Base-by-base conservation (phyloP, 768 basidiomycete genomes). In the Tricholoma terreum region DNA sequence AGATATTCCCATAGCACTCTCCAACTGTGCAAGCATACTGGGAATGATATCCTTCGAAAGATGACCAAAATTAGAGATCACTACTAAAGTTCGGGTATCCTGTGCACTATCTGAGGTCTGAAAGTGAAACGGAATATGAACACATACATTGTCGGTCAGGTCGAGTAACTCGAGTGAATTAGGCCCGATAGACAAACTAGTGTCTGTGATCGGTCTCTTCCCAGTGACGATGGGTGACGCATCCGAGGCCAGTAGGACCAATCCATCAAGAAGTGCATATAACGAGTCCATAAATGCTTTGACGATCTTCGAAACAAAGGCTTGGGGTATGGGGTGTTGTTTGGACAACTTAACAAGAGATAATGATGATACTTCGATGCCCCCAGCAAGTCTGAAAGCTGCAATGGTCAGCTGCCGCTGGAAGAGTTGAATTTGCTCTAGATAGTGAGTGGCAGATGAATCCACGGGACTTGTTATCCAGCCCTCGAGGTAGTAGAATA, bases 81-180 rank as follows among this genome's bases (percentile, higher is more conserved):
- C 92, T 38, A 98, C 76, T 14, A 99, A 79, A 46, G 95, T 78
- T 45, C 96, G 85, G 12, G 82, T 89, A 66, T 96, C 90, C 95
- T 97, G 60, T n/a, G 42, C 49, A 3, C 24, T 19, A 48, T 15
- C 22, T 52, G n/a, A 45, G 17, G 34, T 12, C 27, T 31, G 6
- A 52, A 7, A 40, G 49, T 48, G 8, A 43, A 51, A 46, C 38
- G 60, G 33, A 54, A 54, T 55, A 60, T 43, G 50, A 57, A 19
- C 15, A 75, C 83, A 58, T 69, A 91, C 90, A 33, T 78, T 73
- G 61, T 90, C 80, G 36, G 75, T 77, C 38, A 89, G 70, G 65
- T 92, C 85, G 33, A 88, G 72, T 19, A 82, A 63, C 60, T 84
- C 84, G 52, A 85, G 62, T 27, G 79, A 72, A 66, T 85, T 84